phyloP scores from a whole-genome alignment of 2,329 filamentous ascomycete species.

The Colletotrichum nymphaeae region DNA sequence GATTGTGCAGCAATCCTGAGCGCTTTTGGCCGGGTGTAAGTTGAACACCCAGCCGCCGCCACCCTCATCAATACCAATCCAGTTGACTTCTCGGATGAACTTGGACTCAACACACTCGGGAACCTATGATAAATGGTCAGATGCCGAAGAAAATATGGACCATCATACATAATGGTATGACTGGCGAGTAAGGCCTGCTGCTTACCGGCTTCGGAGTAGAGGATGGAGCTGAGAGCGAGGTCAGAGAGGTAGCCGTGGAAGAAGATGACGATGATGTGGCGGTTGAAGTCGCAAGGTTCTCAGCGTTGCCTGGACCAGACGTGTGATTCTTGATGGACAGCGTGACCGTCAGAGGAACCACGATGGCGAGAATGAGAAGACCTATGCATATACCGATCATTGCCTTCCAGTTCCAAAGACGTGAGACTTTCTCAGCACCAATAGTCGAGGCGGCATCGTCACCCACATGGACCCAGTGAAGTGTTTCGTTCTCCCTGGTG shows the following conservation, averaged over 20 bases:
- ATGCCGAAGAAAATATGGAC: background rate
- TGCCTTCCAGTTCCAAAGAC: slow-evolving; percentile 13
- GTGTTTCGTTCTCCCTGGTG: slow-evolving; percentile 1
- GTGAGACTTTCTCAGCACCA: slow-evolving; percentile 9
- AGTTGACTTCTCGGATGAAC: slow-evolving; percentile 27
- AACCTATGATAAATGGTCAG: background rate
- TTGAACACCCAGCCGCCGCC: slow-evolving; percentile 31
- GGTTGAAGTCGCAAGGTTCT: background rate
- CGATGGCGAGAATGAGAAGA: background rate
- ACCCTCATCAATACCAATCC: slow-evolving; percentile 31
- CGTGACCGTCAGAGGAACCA: background rate
- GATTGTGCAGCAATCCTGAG: slow-evolving; percentile 32
- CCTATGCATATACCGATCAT: slow-evolving; percentile 48
- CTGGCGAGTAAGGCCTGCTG: background rate
- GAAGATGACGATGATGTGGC: background rate
- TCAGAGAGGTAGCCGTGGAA: background rate
- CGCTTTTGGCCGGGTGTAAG: slow-evolving; percentile 19
- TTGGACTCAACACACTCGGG: slow-evolving; percentile 22
- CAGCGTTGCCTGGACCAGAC: background rate
- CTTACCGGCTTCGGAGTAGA: slow-evolving; percentile 8
- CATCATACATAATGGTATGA: background rate
- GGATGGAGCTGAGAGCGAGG: background rate
- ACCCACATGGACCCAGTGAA: background rate
- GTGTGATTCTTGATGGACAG: background rate
- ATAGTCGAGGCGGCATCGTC: background rate